Evolutionary conservation across 2,329 filamentous ascomycete genomes (phyloP), one percentile per base, ranked within the genome.

Genomic region (Penicillium sp.): DNA sequence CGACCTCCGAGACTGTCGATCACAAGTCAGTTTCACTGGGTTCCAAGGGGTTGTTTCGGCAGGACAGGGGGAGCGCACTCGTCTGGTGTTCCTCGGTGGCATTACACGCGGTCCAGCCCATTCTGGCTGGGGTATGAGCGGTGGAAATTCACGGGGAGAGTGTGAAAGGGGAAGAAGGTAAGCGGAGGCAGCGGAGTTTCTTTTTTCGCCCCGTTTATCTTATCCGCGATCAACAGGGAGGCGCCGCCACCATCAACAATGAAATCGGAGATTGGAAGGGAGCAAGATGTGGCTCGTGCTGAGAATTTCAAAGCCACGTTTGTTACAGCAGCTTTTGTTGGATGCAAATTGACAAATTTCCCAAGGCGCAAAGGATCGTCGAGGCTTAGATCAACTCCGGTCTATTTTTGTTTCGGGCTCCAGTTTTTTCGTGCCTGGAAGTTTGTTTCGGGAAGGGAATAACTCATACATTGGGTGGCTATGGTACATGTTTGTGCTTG

Each of bases 21-120:
- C 30, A 27, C 36, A 25, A 45, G 50, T 61, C 30, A 62, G 55
- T 51, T 58, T 50, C 22, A 16, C n/a, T 36, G 35, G 20, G 18
- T 16, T 20, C 18, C 7, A 31, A 24, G 27, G 38, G n/a, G n/a
- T 11, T 38, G 16, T 38, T 18, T 38, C 35, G 11, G 35, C 18
- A 20, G 1, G 22, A 46, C 35, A 18, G 14, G 9, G 27, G 16
- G 11, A 42, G 56, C 66, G 36, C 69, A 74, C 78, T 78, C 50
- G 66, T 71, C 56, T 70, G 63, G 51, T 78, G 68, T 60, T 79
- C 76, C 50, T 74, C 60, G 10, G 79, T 81, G 5, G 74, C 71
- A 65, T 82, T 81, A 64, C 80, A 82, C 57, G 67, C 62, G 47
- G 74, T 72, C 74, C 74, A 76, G 50, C 68, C 72, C 74, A 76